Percentiles rank a stretch among this genome's conserved stretches.
Evolutionary conservation across 345 rosid species (phyloP).

Genomic region (Cardamine chenopodiifolia): DNA sequence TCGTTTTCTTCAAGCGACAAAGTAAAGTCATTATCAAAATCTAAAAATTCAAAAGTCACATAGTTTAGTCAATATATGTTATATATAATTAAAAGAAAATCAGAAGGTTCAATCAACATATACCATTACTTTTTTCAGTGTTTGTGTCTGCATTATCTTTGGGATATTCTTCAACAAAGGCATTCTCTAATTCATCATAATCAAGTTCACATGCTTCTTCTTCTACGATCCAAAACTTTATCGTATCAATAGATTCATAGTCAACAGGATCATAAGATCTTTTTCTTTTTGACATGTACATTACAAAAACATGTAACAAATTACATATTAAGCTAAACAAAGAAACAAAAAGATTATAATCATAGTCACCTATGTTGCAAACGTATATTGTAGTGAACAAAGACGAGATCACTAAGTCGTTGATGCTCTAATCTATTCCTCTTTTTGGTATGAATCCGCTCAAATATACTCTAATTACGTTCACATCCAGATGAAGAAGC

Average conservation of each 20-base stretch:
- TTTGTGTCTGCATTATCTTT: not conserved
- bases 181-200: conserved; percentile 1
- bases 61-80: too few species aligned
- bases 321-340: not conserved
- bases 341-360: too few species aligned
- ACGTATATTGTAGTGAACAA: conserved; percentile 13
- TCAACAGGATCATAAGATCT: conserved; percentile 8
- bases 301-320: not conserved
- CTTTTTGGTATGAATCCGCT: not conserved
- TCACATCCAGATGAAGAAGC: conserved; percentile 5
- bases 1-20: not conserved
- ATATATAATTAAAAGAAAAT: too few species aligned
- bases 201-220: conserved; percentile 7
- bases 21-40: not conserved
- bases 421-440: conserved; percentile 1
- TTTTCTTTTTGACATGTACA: not conserved
- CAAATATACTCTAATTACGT: not conserved
- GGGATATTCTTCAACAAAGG: not conserved
- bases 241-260: conserved; percentile 16
- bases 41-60: not conserved
- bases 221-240: not conserved
- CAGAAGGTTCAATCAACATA: not conserved
- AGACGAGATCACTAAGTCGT: conserved; percentile 3
- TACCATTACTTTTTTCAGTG: not conserved
- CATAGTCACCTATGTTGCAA: not conserved